Conservation (phyloP, 2,329 filamentous ascomycete genomes). For the Xylariaceae sp. region DNA sequence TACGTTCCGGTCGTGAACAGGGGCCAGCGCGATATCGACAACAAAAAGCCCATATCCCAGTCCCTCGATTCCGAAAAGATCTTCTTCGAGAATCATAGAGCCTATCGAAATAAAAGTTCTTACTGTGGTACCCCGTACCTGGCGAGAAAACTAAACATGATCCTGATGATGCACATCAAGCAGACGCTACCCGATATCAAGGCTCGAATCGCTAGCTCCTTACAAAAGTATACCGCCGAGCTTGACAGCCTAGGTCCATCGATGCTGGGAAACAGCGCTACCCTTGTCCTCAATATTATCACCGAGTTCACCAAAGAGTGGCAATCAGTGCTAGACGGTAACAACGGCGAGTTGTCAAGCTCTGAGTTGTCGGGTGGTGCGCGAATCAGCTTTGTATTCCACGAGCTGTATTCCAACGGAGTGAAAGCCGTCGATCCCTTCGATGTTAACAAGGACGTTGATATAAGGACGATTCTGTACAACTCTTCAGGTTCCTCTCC, state of each 20-base stretch:
- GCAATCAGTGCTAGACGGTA: slow-evolving; percentile 90
- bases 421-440: slow-evolving; percentile 97
- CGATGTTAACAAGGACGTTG: slow-evolving; percentile 92
- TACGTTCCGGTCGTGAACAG: slow-evolving; percentile 98
- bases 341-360: slow-evolving; percentile 93
- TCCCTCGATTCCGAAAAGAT: slow-evolving; percentile 91
- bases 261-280: slow-evolving; percentile 90
- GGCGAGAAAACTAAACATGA: slow-evolving; percentile 93
- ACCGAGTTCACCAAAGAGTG: slow-evolving; percentile 98
- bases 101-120: slow-evolving; percentile 95
- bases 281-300: slow-evolving; percentile 97
- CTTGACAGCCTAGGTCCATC: slow-evolving; percentile 81
- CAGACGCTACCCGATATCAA: slow-evolving; percentile 99
- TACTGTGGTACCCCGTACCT: slow-evolving; percentile 98
- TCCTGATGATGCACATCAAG: slow-evolving; percentile 99
- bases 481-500: slow-evolving; percentile 99
- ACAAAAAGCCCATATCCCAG: slow-evolving; percentile 87
- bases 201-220: slow-evolving; percentile 84
- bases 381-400: slow-evolving; percentile 98
- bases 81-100: slow-evolving; percentile 98
- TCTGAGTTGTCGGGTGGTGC: slow-evolving; percentile 92
- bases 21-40: slow-evolving; percentile 96
- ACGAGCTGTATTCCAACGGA: slow-evolving; percentile 95
- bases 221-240: slow-evolving; percentile 86
- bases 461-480: slow-evolving; percentile 94